Evolutionary conservation across 176 grass and related monocot genomes (phyloP), one percentile per base, ranked within the genome.

Genomic region (Cocos nucifera): DNA sequence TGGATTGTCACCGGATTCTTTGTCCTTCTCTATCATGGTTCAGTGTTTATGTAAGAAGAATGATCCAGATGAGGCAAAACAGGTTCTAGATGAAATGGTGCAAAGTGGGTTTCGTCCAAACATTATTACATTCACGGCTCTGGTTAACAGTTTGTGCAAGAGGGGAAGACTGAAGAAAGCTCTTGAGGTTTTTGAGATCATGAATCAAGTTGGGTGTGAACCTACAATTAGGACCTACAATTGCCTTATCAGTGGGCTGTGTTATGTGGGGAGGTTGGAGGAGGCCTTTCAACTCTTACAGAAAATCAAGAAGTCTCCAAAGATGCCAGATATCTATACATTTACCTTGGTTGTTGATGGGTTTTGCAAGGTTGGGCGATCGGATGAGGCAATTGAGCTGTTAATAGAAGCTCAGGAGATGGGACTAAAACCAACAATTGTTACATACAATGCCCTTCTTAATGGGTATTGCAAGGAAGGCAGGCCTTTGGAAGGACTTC

Each of bases 251-350:
- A 53, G 72, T 52, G 87, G 79, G 9, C 78, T 92, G 63, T 98
- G 87, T 80, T 98, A 88, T 70, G 93, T 89, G 10, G 87, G 87
- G 25, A 77, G 84, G 32, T 70, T 98, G 29, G 87, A 98, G 84
- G 93, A 92, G 71, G 93, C 82, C 21, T 70, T 64, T 7, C 65
- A 83, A 17, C 70, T 92, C 6, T 64, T 89, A 58, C 62, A 77
- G 23, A 88, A 74, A 71, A 83, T 92, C 61, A 91, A 83, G 78
- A 73, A 49, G 26, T 78, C 87, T 51, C 70, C 84, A 22, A 68
- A 70, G 23, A 49, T 61, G 57, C 79, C 93, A 17, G 78, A 89
- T 71, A 98, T 98, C 29, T 88, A 89, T 56, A 83, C 84, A 14
- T 98, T 75, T 63, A 92, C 73, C 61, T 61, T 92, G 48, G 76